Conservation (phyloP, 768 basidiomycete genomes). For the Pulveroboletus sp. region DNA sequence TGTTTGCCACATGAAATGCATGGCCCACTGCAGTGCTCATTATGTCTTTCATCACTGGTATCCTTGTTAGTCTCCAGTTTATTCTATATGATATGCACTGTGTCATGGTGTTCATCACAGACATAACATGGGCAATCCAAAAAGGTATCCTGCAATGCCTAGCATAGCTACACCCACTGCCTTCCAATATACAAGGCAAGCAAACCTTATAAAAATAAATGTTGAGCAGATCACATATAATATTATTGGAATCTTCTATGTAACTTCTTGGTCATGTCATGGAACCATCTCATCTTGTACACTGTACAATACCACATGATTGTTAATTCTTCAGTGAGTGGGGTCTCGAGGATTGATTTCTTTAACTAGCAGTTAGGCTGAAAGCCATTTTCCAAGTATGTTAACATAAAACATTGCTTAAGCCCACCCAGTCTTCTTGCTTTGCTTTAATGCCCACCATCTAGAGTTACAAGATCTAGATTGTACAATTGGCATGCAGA, state of each 20-base stretch:
- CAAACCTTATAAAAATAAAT: neutral
- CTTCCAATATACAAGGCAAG: conserved; percentile 11
- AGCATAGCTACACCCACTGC: conserved; percentile 6
- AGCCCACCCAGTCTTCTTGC: neutral
- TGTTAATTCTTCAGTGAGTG: neutral
- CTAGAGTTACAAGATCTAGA: no score
- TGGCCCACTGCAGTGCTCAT: conserved; percentile 62
- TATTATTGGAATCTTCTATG: neutral
- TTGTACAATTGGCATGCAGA: neutral
- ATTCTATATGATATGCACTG: conserved; percentile 50
- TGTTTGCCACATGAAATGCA: conserved; percentile 54
- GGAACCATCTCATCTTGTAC: neutral
- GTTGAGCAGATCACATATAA: neutral
- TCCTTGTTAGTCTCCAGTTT: conserved; percentile 62
- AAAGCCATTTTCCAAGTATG: no score
- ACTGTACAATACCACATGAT: conserved; percentile 6
- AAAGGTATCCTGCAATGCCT: conserved; percentile 13
- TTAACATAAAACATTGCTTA: neutral
- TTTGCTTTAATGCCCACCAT: no score
- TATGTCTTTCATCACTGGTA: conserved; percentile 52
- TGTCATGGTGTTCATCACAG: conserved; percentile 7
- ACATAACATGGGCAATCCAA: conserved; percentile 3
- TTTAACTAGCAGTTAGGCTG: no score
- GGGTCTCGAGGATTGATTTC: neutral
- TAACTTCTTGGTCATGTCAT: neutral